phyloP scores from a whole-genome alignment of 2,329 filamentous ascomycete species.

The Catunica adiposa region DNA sequence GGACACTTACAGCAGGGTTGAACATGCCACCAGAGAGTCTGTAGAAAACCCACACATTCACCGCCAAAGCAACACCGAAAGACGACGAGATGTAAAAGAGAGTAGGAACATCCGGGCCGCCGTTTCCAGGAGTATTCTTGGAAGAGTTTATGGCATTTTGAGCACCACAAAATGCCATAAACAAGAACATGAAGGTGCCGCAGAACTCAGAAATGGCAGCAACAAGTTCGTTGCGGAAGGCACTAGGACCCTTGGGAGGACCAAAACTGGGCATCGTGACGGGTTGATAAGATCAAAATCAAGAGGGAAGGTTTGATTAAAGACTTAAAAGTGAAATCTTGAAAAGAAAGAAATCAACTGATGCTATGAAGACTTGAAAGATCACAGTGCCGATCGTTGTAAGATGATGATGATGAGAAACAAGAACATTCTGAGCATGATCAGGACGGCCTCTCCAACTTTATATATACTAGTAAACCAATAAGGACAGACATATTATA shows the following conservation, averaged over 20 bases:
- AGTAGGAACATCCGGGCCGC: slow-evolving; percentile 14
- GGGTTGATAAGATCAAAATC: no score
- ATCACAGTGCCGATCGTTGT: no score
- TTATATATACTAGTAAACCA: no score
- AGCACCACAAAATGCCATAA: slow-evolving; percentile 25
- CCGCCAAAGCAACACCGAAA: slow-evolving; percentile 34
- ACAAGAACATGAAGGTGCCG: slow-evolving; percentile 37
- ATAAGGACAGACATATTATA: no score
- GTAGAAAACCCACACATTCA: slow-evolving; percentile 41
- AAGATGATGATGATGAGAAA: no score
- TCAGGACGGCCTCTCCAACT: no score
- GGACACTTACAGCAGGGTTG: slow-evolving; percentile 30
- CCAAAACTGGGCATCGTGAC: no score
- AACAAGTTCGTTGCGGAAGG: slow-evolving; percentile 23
- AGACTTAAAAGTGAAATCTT: no score
- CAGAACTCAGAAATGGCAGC: slow-evolving; percentile 34
- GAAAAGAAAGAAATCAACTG: no score
- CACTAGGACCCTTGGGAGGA: not conserved
- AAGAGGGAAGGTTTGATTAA: no score
- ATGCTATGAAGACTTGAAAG: no score
- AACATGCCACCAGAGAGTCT: slow-evolving; percentile 36
- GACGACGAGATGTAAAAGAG: slow-evolving; percentile 33
- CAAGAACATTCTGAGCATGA: no score
- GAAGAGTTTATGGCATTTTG: slow-evolving; percentile 20
- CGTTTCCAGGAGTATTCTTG: slow-evolving; percentile 16